These are phyloP conservation scores for Telfairia occidentalis DNA, from an alignment of 331 rosid genomes.

Conservation along the genomic window DNA sequence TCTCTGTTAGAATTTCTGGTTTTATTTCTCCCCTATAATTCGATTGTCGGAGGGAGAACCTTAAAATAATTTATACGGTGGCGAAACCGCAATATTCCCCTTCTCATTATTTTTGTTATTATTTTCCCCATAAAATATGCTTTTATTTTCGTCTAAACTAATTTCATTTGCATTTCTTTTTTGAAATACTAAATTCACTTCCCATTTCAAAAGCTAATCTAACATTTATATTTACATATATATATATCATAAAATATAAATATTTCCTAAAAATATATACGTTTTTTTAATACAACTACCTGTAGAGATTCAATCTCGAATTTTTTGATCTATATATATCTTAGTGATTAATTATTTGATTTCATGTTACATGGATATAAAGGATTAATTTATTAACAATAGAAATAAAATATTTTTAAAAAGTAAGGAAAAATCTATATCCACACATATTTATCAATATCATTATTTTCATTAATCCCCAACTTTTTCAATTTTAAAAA, in stretches of 20 bases:
- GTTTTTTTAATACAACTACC: no score
- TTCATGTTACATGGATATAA: not conserved
- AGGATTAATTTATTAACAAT: no score
- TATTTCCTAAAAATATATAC: no score
- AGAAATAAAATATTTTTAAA: no score
- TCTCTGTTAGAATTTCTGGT: conserved; percentile 6
- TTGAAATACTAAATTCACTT: no score
- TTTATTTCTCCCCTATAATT: conserved; percentile 23
- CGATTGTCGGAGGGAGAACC: conserved; percentile 29
- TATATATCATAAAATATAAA: no score
- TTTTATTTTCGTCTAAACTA: not conserved
- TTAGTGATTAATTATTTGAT: no score
- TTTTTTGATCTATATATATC: no score
- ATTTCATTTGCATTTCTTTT: not conserved
- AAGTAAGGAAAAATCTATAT: not conserved
- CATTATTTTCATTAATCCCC: not conserved
- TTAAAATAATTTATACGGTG: conserved; percentile 20
- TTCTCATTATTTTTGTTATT: not conserved
- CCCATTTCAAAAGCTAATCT: not conserved
- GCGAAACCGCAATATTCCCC: conserved; percentile 33
- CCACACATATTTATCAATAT: not conserved
- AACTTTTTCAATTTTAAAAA: not conserved
- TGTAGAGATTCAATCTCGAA: no score
- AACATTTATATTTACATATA: no score
- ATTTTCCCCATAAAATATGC: not conserved